These are phyloP conservation scores for Chamaecrista fasciculata DNA, from an alignment of 306 rosid genomes.

Conservation along the genomic window DNA sequence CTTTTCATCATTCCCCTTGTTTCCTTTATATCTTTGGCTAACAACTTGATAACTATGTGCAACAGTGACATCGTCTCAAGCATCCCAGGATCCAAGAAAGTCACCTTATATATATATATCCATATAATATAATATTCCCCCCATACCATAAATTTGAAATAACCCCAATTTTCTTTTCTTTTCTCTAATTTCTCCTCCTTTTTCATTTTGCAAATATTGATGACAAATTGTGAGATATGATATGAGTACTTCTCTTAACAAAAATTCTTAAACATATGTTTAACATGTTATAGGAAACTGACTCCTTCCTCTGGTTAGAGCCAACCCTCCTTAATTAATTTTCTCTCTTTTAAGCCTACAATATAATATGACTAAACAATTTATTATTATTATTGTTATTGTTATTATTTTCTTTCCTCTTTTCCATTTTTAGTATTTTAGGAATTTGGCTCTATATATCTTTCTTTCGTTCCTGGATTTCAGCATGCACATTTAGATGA, in stretches of 20 bases:
- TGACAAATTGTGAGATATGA: too few species aligned
- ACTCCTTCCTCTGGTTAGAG: too few species aligned
- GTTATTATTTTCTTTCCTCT: neutral
- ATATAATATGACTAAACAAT: too few species aligned
- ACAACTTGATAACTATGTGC: conserved; percentile 46
- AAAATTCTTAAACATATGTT: too few species aligned
- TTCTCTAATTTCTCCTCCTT: conserved; percentile 11
- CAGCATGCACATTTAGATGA: conserved; percentile 42
- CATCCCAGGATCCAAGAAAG: conserved; percentile 95
- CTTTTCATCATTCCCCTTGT: conserved; percentile 98
- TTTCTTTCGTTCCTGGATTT: conserved; percentile 23
- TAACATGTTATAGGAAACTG: too few species aligned
- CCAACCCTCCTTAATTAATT: too few species aligned
- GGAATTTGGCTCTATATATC: conserved; percentile 22
- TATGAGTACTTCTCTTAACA: too few species aligned
- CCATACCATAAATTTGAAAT: conserved; percentile 26
- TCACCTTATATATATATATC: too few species aligned
- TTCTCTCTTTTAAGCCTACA: conserved; percentile 23
- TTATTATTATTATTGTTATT: too few species aligned
- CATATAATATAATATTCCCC: too few species aligned
- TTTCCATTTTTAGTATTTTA: conserved; percentile 31
- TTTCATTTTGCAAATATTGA: too few species aligned
- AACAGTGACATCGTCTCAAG: conserved; percentile 57
- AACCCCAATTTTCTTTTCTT: conserved; percentile 20
- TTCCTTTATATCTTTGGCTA: conserved; percentile 64